Percentiles rank a stretch among this genome's conserved stretches.
These are phyloP conservation scores for Aureobasidium lini DNA, from an alignment of 2,329 filamentous ascomycete species.

Conservation along the genomic window DNA sequence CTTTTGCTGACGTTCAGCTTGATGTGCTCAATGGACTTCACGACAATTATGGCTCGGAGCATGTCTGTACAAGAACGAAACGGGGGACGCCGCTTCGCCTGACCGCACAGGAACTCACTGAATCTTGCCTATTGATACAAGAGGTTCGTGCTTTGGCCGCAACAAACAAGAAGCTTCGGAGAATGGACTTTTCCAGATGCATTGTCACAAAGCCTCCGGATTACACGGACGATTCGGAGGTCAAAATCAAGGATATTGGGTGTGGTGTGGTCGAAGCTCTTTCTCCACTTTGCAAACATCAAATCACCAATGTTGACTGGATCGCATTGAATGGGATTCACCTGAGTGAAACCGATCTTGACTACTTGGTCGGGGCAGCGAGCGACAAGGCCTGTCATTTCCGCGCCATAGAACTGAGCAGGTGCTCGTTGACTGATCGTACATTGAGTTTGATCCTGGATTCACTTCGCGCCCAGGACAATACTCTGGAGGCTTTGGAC, in stretches of 20 bases:
- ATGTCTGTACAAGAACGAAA: conserved; percentile 53
- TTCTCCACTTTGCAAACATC: conserved; percentile 58
- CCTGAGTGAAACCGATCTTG: conserved; percentile 63
- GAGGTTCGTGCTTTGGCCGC: conserved; percentile 61
- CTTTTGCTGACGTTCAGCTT: conserved; percentile 57
- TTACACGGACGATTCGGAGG: conserved; percentile 38
- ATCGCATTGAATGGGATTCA: conserved; percentile 60
- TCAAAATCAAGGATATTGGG: conserved; percentile 48
- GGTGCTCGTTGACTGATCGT: conserved; percentile 53
- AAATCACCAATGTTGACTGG: conserved; percentile 65
- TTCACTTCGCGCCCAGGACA: conserved; percentile 56
- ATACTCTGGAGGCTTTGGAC: conserved; percentile 59
- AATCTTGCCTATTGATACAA: conserved; percentile 56
- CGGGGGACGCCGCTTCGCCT: conserved; percentile 49
- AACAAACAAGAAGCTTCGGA: conserved; percentile 55
- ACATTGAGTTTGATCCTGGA: conserved; percentile 57
- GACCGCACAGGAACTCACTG: conserved; percentile 45
- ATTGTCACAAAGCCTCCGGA: conserved; percentile 47
- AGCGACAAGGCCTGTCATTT: conserved; percentile 58
- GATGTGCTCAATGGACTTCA: conserved; percentile 55
- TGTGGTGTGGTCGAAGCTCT: conserved; percentile 64
- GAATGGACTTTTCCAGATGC: conserved; percentile 58
- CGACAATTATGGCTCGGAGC: conserved; percentile 54
- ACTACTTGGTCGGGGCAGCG: conserved; percentile 60
- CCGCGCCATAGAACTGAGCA: conserved; percentile 59